Evolutionary conservation across 352 stramenopile genomes (phyloP).

Genomic region (Pythium aphanidermatum): DNA sequence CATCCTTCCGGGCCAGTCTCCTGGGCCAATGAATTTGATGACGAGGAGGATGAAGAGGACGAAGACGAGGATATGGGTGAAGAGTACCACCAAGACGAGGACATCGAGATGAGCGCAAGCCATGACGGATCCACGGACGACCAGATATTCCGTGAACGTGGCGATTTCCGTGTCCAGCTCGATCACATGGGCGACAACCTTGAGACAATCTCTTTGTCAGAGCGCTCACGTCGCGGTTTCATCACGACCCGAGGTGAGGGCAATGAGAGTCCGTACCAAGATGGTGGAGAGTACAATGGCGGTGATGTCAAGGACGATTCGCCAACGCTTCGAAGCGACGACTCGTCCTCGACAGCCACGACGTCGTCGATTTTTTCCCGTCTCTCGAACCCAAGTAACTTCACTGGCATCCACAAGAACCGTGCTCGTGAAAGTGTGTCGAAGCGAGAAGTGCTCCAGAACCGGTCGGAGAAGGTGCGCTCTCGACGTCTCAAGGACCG

Average conservation of each 20-base stretch:
- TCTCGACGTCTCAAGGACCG: constrained; percentile 66
- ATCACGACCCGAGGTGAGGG: constrained; percentile 27
- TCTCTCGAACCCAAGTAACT: constrained; percentile 84
- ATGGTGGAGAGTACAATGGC: constrained; percentile 27
- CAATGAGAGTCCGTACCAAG: constrained; percentile 23
- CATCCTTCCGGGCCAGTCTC: constrained; percentile 24
- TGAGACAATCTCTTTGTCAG: constrained; percentile 33
- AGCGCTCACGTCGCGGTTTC: constrained; percentile 28
- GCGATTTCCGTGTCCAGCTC: constrained; percentile 54
- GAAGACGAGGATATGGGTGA: constrained; percentile 25
- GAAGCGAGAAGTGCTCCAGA: constrained; percentile 79
- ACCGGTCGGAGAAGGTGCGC: constrained; percentile 62
- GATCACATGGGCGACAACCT: constrained; percentile 36
- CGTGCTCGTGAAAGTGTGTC: constrained; percentile 68
- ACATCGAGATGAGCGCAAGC: constrained; percentile 39
- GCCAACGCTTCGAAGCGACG: constrained; percentile 53
- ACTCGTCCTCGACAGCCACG: constrained; percentile 36
- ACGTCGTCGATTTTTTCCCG: constrained; percentile 73
- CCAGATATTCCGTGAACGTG: constrained; percentile 17
- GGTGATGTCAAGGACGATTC: constrained; percentile 27
- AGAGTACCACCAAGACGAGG: constrained; percentile 29
- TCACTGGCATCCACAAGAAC: constrained; percentile 87
- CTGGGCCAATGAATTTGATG: constrained; percentile 66
- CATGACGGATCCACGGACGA: constrained; percentile 11
- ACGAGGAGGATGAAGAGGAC: constrained; percentile 63